Evolutionary conservation across 192 early-diverging fungal species (phyloP), one percentile per base, ranked within the genome.

Genomic region (Coemansia sp.): DNA sequence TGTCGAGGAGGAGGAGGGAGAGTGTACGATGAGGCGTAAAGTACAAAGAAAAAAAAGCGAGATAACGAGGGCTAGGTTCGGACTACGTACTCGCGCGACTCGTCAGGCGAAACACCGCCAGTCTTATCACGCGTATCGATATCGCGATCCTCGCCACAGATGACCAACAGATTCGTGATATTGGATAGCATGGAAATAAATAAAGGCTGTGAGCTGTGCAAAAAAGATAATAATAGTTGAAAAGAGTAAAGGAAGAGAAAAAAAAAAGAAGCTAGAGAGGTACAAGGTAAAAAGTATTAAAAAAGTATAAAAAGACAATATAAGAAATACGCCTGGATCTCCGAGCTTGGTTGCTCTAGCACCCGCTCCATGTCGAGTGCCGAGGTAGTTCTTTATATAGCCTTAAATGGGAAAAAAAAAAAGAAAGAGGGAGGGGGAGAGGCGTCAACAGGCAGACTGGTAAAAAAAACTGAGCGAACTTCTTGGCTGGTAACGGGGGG

Each of bases 41-140:
- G 51, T 29, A 54, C 17, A 17, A n/a, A 17, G n/a, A n/a, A 29
- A 15, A 51, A 51, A 12, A 10, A 14, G 27, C 27, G 6, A n/a
- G 35, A 32, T 7, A 14, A 14, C 19, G 10, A 19, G 19, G 31
- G 10, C 57, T 74, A 80, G 11, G 57, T 41, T 27, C 54, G 36
- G 59, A 76, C 56, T n/a, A 47, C 62, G 51, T 73, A 81, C 31
- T 81, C 79, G 62, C 79, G 73, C 4, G 79, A 62, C 31, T 81
- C 79, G 4, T 81, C 79, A 0, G 66, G 43, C 11, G 72, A 41
- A 31, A 76, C 65, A 27, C 79, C 79, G 20, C 73, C 79, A 3
- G 57, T 71, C 62, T 58, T 68, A n/a, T 81, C 79, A 29, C 73
- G 69, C 14, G 71, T 74, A 51, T 81, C 72, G 54, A 81, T 76